Conservation (phyloP, 176 grass and related monocot genomes). For the Zoysia pacifica region DNA sequence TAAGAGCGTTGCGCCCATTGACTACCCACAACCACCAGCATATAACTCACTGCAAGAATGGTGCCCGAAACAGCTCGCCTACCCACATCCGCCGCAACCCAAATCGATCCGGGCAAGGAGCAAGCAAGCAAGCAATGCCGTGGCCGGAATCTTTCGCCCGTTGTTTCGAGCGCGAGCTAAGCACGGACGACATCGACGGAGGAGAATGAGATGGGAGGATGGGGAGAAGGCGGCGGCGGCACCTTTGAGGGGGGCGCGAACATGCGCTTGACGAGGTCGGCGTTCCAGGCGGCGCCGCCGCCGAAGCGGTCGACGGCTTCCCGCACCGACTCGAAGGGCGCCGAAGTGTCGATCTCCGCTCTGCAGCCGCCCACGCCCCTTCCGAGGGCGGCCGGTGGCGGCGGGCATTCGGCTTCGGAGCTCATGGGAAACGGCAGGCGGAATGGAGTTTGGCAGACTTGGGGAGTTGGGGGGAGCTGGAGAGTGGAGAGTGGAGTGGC, state of each 20-base stretch:
- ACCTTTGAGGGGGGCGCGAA: conserved; percentile 39
- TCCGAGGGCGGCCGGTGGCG: not conserved
- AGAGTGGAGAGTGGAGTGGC: not conserved
- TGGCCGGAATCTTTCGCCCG: no score
- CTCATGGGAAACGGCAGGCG: not conserved
- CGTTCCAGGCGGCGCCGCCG: conserved; percentile 78
- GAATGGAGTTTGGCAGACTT: not conserved
- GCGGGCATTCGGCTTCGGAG: conserved; percentile 19
- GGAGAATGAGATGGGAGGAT: not conserved
- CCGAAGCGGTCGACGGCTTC: conserved; percentile 90
- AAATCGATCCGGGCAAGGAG: not conserved
- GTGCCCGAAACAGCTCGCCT: not conserved
- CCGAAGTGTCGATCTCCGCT: conserved; percentile 91
- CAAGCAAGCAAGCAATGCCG: not conserved
- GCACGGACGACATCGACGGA: no score
- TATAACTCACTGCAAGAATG: not conserved
- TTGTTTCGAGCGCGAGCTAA: not conserved
- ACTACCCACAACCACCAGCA: not conserved
- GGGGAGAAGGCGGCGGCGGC: not conserved
- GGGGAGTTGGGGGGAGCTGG: not conserved
- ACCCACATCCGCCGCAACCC: not conserved
- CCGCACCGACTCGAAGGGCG: conserved; percentile 86
- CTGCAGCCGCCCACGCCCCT: conserved; percentile 32
- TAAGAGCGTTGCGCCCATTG: not conserved
- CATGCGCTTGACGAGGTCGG: conserved; percentile 54